Evolutionary conservation across 1,284 basidiomycete species (phyloP).

Genomic region (Macrocystidia cucumis): DNA sequence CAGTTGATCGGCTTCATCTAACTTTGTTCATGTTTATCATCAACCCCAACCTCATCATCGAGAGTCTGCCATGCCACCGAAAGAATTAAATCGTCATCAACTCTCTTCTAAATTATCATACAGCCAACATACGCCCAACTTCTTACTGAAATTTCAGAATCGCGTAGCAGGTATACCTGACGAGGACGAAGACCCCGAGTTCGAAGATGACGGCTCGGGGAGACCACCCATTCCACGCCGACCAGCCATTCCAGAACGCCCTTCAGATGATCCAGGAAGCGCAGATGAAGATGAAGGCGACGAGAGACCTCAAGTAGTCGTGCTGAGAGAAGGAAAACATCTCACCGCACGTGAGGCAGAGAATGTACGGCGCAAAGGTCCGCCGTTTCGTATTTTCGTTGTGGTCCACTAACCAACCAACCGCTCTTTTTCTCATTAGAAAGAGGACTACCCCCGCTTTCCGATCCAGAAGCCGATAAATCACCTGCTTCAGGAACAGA

Average conservation of each 20-base stretch:
- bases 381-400: conserved; percentile 13
- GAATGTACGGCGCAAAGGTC: conserved; percentile 71
- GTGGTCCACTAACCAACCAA: not conserved
- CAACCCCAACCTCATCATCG: too few relatives aligned
- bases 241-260: conserved; percentile 64
- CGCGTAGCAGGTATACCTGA: conserved; percentile 43
- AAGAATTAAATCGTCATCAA: conserved; percentile 59
- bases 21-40: too few relatives aligned
- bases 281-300: conserved; percentile 70
- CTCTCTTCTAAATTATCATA: conserved; percentile 59
- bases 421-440: conserved; percentile 11
- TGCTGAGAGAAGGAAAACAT: conserved; percentile 80
- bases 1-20: too few relatives aligned
- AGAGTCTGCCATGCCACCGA: conserved; percentile 40
- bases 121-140: conserved; percentile 43
- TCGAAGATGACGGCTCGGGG: conserved; percentile 52
- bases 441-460: conserved; percentile 31
- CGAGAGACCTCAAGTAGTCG: conserved; percentile 81
- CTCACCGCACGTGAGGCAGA: conserved; percentile 68
- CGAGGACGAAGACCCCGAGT: conserved; percentile 35
- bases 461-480: conserved; percentile 15
- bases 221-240: conserved; percentile 69
- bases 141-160: conserved; percentile 54
- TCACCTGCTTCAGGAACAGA: conserved; percentile 1
- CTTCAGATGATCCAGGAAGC: conserved; percentile 65